These are phyloP conservation scores for Atalantia buxifolia DNA, from an alignment of 345 rosid genomes.

Conservation along the genomic window DNA sequence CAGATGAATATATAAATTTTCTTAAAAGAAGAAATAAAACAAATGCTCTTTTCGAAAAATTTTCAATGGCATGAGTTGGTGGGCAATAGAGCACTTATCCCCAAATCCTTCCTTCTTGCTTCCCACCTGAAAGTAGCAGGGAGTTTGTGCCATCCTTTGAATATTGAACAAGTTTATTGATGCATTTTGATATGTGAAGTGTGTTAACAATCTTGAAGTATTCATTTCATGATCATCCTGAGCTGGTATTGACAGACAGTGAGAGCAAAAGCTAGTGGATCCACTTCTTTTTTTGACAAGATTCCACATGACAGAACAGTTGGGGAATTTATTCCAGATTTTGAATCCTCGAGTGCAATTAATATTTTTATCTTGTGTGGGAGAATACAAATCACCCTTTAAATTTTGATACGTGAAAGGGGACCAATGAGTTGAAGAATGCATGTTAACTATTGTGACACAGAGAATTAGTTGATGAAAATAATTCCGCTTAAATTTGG, in stretches of 20 bases:
- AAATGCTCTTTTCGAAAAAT: neutral
- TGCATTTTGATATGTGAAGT: neutral
- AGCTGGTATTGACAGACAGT: neutral
- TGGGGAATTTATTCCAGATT: neutral
- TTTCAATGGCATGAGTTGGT: neutral
- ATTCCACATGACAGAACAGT: neutral
- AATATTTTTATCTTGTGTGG: neutral
- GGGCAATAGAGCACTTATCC: neutral
- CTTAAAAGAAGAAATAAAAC: neutral
- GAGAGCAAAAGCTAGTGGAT: neutral
- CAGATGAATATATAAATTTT: neutral
- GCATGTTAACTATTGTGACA: neutral
- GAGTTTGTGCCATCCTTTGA: neutral
- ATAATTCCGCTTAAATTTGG: neutral
- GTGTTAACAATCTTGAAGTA: neutral
- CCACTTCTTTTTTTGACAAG: neutral
- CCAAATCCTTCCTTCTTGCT: neutral
- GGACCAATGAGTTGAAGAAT: neutral
- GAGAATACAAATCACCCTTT: neutral
- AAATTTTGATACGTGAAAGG: neutral
- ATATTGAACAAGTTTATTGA: neutral
- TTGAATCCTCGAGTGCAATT: neutral
- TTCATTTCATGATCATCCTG: neutral
- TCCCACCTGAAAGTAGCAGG: neutral
- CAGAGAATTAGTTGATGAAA: neutral